phyloP scores from a whole-genome alignment of 345 rosid species.

The Melaleuca alternifolia region DNA sequence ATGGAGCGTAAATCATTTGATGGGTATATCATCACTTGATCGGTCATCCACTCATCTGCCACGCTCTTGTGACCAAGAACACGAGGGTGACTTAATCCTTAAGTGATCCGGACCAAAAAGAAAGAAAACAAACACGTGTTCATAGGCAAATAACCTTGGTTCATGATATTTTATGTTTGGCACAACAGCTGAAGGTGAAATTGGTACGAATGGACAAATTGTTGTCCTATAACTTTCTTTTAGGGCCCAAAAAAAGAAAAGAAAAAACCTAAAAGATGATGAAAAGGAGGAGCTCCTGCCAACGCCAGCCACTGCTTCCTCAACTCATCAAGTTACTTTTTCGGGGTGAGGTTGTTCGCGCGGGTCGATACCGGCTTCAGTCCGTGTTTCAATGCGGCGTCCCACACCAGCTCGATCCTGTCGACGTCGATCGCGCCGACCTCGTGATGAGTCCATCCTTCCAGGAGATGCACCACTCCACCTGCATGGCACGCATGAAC shows the following conservation, averaged over 20 bases:
- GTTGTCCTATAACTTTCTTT: background rate
- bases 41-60: background rate
- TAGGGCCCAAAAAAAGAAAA: background rate
- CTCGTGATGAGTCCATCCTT: constrained; percentile 94
- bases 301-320: background rate
- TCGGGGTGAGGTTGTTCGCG: background rate
- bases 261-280: background rate
- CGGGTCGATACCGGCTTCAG: constrained; percentile 37
- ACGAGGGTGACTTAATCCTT: background rate
- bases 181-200: background rate
- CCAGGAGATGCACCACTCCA: constrained; percentile 78
- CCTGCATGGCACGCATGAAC: constrained; percentile 99
- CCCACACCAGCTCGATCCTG: constrained; percentile 83
- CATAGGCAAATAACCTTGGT: background rate
- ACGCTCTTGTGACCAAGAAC: background rate
- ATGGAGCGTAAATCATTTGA: background rate
- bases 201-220: background rate
- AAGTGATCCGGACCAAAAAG: background rate
- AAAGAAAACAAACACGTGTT: background rate
- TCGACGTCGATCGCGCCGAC: constrained; percentile 90
- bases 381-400: constrained; percentile 81
- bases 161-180: background rate
- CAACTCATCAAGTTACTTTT: background rate
- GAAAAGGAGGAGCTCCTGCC: background rate
- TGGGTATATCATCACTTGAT: background rate